phyloP scores from a whole-genome alignment of 805 yeast species.

The Blastobotrys terrestris region DNA sequence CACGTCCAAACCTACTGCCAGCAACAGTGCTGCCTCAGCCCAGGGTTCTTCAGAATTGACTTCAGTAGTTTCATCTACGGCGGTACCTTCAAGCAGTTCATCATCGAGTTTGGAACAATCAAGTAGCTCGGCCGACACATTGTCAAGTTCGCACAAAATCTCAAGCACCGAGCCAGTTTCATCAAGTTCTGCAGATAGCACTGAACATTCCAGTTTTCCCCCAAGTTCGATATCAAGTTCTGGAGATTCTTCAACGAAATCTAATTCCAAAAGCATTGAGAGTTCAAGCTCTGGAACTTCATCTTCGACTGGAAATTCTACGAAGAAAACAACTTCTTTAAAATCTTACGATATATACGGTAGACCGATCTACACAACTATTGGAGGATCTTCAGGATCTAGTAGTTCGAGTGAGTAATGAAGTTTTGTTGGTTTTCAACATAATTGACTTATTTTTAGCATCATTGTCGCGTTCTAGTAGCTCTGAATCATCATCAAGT shows the following conservation, averaged over 20 bases:
- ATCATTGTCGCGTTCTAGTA: background rate
- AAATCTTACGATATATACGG: background rate
- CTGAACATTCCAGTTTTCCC: background rate
- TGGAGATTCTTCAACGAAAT: background rate
- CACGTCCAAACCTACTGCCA: background rate
- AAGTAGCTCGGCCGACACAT: background rate
- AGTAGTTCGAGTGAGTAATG: background rate
- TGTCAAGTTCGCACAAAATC: background rate
- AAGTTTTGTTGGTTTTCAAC: background rate
- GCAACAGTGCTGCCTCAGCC: background rate
- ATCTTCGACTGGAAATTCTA: background rate
- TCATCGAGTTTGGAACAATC: background rate
- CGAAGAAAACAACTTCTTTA: background rate
- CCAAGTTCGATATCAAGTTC: background rate
- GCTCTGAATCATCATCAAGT: background rate
- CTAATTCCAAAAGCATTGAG: background rate
- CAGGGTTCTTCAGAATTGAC: background rate
- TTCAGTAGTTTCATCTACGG: background rate
- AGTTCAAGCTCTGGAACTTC: background rate
- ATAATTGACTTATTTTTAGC: background rate
- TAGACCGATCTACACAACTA: background rate
- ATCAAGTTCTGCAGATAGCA: background rate
- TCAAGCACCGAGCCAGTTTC: background rate
- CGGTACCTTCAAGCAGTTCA: background rate
- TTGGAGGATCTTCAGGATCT: background rate